Evolutionary conservation across 164 flowering plant species (phyloP).

Genomic region (Chimonanthus salicifolius): DNA sequence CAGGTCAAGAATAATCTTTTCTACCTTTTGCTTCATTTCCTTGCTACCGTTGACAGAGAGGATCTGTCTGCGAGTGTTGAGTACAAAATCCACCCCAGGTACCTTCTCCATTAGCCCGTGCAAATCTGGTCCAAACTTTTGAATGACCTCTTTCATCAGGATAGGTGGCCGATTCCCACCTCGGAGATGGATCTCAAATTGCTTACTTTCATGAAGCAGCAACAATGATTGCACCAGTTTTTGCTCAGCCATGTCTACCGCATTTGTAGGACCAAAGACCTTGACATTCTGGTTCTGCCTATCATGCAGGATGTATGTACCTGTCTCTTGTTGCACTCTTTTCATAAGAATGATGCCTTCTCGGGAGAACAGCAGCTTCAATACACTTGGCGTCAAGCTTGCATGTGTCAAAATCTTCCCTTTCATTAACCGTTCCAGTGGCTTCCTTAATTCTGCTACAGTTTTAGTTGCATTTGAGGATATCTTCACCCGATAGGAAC

Average conservation of each 20-base stretch:
- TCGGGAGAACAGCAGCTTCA: conserved; percentile 56
- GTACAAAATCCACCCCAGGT: conserved; percentile 52
- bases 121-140: conserved; percentile 76
- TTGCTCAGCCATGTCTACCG: conserved; percentile 39
- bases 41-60: conserved; percentile 52
- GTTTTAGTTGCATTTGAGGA: conserved; percentile 74
- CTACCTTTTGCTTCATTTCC: conserved; percentile 56
- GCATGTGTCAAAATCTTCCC: conserved; percentile 57
- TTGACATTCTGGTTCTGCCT: conserved; percentile 39
- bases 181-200: conserved; percentile 63
- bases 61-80: conserved; percentile 55
- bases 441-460: conserved; percentile 76
- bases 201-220: conserved; percentile 51
- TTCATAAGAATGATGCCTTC: conserved; percentile 58
- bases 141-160: conserved; percentile 71
- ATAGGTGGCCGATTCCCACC: conserved; percentile 50
- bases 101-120: conserved; percentile 64
- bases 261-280: conserved; percentile 56
- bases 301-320: conserved; percentile 63
- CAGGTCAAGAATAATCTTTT: conserved; percentile 47
- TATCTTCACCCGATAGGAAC: conserved; percentile 70
- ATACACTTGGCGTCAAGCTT: conserved; percentile 45
- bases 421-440: conserved; percentile 72
- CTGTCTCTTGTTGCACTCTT: conserved; percentile 54
- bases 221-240: conserved; percentile 51